A percentile compares a stretch with the other conserved stretches of the same genome.
phyloP scores from a whole-genome alignment of 163 green algal genomes.

The Scenedesmus sp. region DNA sequence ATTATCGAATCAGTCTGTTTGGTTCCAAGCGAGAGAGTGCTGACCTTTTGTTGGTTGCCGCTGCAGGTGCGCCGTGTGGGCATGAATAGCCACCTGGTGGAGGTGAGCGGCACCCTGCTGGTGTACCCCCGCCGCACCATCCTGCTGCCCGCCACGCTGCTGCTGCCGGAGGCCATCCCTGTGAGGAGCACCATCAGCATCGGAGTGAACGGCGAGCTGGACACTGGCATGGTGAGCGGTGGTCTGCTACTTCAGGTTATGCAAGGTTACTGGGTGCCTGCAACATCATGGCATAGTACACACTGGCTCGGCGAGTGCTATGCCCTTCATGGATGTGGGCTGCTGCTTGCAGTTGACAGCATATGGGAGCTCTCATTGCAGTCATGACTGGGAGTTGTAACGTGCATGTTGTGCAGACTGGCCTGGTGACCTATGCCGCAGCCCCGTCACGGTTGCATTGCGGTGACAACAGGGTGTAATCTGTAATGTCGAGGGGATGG shows the following conservation, averaged over 20 bases:
- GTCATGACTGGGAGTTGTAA: too few species aligned
- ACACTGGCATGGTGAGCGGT: constrained; percentile 29
- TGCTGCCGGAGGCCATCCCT: constrained; percentile 48
- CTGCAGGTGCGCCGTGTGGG: constrained; percentile 6
- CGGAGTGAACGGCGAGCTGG: constrained; percentile 40
- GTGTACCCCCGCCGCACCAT: constrained; percentile 31
- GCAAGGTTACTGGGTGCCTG: background rate
- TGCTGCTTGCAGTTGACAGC: too few species aligned
- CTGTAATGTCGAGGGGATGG: too few species aligned
- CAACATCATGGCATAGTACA: background rate
- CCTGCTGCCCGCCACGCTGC: constrained; percentile 44
- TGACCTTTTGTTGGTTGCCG: background rate
- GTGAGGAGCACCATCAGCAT: constrained; percentile 46
- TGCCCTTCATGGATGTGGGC: too few species aligned
- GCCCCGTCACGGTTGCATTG: background rate
- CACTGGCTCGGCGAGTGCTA: too few species aligned
- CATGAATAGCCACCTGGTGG: constrained; percentile 22
- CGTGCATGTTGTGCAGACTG: too few species aligned
- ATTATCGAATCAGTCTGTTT: too few species aligned
- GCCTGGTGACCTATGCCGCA: too few species aligned
- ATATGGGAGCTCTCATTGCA: too few species aligned
- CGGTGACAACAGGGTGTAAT: background rate
- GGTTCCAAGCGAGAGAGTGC: too few species aligned
- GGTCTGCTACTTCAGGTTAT: background rate
- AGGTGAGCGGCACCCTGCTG: constrained; percentile 38